These are phyloP conservation scores for Amanita brunnescens DNA, from an alignment of 768 basidiomycete genomes.

Conservation along the genomic window DNA sequence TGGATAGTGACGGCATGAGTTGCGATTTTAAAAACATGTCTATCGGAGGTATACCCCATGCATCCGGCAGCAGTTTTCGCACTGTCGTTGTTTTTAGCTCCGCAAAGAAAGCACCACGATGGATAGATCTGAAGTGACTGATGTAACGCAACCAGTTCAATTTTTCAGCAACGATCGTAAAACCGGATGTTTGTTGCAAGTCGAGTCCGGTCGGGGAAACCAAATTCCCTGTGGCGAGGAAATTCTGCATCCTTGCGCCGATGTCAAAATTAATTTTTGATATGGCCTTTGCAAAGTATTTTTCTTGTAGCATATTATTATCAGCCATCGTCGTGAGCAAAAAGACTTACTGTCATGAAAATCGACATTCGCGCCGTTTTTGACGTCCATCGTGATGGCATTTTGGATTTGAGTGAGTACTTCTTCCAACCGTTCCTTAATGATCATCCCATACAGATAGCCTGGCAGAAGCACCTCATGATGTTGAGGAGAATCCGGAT, in stretches of 20 bases:
- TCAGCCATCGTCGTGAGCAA: neutral
- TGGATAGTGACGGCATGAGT: slow-evolving; percentile 18
- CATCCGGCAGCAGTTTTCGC: slow-evolving; percentile 91
- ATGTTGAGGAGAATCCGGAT: slow-evolving; percentile 97
- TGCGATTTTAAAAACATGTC: slow-evolving; percentile 11
- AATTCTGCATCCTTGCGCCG: slow-evolving; percentile 83
- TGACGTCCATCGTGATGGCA: slow-evolving; percentile 65
- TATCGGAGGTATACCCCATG: slow-evolving; percentile 82
- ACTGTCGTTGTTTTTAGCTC: slow-evolving; percentile 98
- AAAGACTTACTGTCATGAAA: slow-evolving; percentile 71
- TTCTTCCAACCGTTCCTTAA: slow-evolving; percentile 96
- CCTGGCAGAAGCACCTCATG: slow-evolving; percentile 97
- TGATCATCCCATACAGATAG: slow-evolving; percentile 89
- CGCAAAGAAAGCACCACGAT: slow-evolving; percentile 98
- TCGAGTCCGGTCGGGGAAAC: slow-evolving; percentile 93
- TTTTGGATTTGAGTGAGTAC: slow-evolving; percentile 63
- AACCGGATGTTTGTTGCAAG: slow-evolving; percentile 95
- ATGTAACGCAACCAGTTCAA: slow-evolving; percentile 98
- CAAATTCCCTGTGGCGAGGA: slow-evolving; percentile 95
- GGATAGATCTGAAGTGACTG: slow-evolving; percentile 96
- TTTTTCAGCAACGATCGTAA: slow-evolving; percentile 98
- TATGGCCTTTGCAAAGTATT: slow-evolving; percentile 72
- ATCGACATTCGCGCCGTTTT: slow-evolving; percentile 73
- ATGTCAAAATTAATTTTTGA: slow-evolving; percentile 85
- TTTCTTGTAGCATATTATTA: slow-evolving; percentile 35